Base-by-base conservation (phyloP, 2,329 filamentous ascomycete species). In the Neurospora sp. region DNA sequence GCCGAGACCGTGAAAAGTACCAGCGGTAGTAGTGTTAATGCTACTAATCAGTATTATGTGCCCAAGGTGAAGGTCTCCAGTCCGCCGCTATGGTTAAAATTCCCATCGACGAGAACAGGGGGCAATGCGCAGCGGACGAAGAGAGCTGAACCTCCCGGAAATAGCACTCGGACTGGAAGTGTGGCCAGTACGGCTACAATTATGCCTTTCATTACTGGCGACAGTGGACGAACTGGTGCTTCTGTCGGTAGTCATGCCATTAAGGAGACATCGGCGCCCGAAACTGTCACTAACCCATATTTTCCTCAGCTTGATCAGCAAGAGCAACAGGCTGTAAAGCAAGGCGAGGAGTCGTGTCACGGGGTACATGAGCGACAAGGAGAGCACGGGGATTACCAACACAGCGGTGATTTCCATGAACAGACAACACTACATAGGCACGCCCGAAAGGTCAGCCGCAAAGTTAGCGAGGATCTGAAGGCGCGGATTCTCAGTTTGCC, bases 11-110 rank as follows among this genome's bases (percentile, higher is more conserved):
- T 62, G 36, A 68, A 58, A 28, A 66, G 52, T 36, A n/a, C 13
- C 42, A 52, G 17, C 11, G 62, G 38, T 28, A 70, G 42, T 62
- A 36, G 52, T 33, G 15, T 17, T 36, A 36, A 62, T 62, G 13
- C 28, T 33, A 28, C 52, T 7, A 62, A 28, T 62, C 52, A 28
- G 52, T 62, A 62, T 8, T 36, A 39, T 38, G 39, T 68, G 43
- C 68, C 11, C 70, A 66, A 13, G 69, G 67, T 28, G 67, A 71
- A 11, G 73, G 78, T 52, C 69, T 74, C 17, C 71, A 72, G 52
- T 70, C 76, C 68, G n/a, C 70, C 71, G n/a, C 23, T 40, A 15
- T 73, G 70, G 70, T 38, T 73, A 13, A 71, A 70, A 36, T 15
- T 66, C n/a, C 70, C 71, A 1, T 68, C 67, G 4, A 68, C 17